Evolutionary conservation across 805 yeast genomes (phyloP).

Genomic region (Wickerhamiella spandovensis): DNA sequence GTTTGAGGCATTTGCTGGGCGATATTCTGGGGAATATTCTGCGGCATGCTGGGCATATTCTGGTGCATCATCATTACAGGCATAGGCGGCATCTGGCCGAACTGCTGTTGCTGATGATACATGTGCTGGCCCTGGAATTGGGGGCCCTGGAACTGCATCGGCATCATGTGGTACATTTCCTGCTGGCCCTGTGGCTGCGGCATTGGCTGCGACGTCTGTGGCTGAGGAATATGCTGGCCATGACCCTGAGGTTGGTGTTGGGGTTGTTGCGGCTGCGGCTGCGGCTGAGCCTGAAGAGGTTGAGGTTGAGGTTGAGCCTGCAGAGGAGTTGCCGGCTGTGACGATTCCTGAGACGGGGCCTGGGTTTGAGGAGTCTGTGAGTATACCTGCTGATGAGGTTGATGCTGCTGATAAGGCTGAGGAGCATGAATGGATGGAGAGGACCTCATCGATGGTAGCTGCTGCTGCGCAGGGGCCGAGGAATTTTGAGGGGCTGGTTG

Average conservation of each 20-base stretch:
- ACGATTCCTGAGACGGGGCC: background rate
- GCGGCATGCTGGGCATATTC: background rate
- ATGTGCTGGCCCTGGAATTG: background rate
- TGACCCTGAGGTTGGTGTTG: background rate
- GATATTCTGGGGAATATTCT: background rate
- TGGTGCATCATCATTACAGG: background rate
- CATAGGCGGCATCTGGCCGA: background rate
- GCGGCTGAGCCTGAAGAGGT: background rate
- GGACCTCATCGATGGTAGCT: background rate
- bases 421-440: background rate
- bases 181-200: background rate
- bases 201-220: background rate
- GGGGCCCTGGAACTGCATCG: background rate
- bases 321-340: background rate
- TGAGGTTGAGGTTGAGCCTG: slow-evolving; percentile 1
- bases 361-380: background rate
- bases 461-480: background rate
- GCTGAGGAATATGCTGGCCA: background rate
- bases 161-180: background rate
- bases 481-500: no score
- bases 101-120: background rate
- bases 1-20: background rate
- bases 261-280: slow-evolving; percentile 1
- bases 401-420: background rate
- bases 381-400: background rate